Evolutionary conservation across 805 yeast genomes (phyloP).

Genomic region (Pichia nanzhaoensis): DNA sequence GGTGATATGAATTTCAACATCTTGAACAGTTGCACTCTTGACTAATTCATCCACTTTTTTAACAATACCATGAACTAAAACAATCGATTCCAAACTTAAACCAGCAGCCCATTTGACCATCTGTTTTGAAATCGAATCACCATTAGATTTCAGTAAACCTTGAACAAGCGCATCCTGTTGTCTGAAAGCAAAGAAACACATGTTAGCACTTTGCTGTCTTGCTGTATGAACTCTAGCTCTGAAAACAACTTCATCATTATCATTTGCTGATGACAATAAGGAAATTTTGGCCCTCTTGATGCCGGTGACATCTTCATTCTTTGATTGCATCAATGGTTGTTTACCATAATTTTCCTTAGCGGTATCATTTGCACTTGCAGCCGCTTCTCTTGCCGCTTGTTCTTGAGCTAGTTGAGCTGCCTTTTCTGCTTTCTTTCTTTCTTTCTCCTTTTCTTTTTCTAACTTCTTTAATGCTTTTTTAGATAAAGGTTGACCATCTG

Average conservation of each 20-base stretch:
- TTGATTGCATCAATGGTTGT: slow-evolving; percentile 77
- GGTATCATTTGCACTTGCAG: slow-evolving; percentile 72
- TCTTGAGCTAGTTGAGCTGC: slow-evolving; percentile 84
- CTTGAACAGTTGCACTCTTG: slow-evolving; percentile 87
- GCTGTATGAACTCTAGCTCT: slow-evolving; percentile 93
- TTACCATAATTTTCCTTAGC: slow-evolving; percentile 88
- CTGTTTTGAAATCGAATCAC: slow-evolving; percentile 72
- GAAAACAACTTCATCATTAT: slow-evolving; percentile 72
- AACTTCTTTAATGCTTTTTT: slow-evolving; percentile 94
- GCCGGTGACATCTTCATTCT: slow-evolving; percentile 46
- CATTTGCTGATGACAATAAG: slow-evolving; percentile 52
- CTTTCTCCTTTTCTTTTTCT: slow-evolving; percentile 89
- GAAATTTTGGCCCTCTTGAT: slow-evolving; percentile 52
- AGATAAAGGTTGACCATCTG: slow-evolving; percentile 79
- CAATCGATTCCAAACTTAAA: slow-evolving; percentile 84
- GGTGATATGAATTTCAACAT: slow-evolving; percentile 73
- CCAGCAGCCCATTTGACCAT: slow-evolving; percentile 95
- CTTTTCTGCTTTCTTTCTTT: slow-evolving; percentile 84
- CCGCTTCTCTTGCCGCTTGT: slow-evolving; percentile 67
- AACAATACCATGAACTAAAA: slow-evolving; percentile 80
- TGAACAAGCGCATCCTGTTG: slow-evolving; percentile 82
- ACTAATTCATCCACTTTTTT: slow-evolving; percentile 79
- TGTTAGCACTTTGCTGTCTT: slow-evolving; percentile 93
- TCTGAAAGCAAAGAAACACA: slow-evolving; percentile 85
- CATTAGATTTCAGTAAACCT: slow-evolving; percentile 73